Base-by-base conservation (phyloP, 768 basidiomycete species). In the Leccinum rimulosum region DNA sequence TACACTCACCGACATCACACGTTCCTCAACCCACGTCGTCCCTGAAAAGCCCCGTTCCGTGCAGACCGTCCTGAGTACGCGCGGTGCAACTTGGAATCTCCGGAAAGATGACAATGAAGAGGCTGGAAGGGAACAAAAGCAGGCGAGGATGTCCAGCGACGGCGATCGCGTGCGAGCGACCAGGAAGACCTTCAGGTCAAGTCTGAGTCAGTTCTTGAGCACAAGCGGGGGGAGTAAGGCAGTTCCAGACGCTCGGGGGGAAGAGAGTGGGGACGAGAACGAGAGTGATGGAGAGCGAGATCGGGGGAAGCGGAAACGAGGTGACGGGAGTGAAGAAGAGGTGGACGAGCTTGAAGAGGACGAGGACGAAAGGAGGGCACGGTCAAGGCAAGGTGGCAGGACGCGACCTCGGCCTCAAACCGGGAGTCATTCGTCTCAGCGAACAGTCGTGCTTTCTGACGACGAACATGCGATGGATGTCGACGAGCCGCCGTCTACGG, bases 121-220 rank as follows among this genome's bases (percentile, higher is more conserved):
- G 22, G 52, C 47, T 19, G 63, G 64, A 22, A 72, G 72, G 27
- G 72, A 61, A 50, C 59, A 63, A 60, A 86, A 82, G 73, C 80
- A 77, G 38, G 56, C 72, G 51, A 66, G 65, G 50, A 17, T 70
- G 50, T 63, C 61, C 7, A 54, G 1, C 30, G 70, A 68, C 15
- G 35, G 33, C 0, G 56, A 50, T 49, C 50, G 43, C 10, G 45
- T 30, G 19, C 61, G 31, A 33, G 52, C 3, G n/a, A 66, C 67
- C 45, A 68, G 62, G 59, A 68, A 73, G 59, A 75, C 68, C 33
- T 70, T 89, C 54, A 76, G 81, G 56, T 76, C 72, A 52, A 79
- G 71, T 52, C 66, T 91, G 57, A 77, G 73, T 48, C 79, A 73
- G 11, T 90, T 86, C 73, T 80, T 85, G 11, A 76, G 84, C 62